These are phyloP conservation scores for Cucurbita maxima DNA, from an alignment of 306 rosid genomes.

Conservation along the genomic window DNA sequence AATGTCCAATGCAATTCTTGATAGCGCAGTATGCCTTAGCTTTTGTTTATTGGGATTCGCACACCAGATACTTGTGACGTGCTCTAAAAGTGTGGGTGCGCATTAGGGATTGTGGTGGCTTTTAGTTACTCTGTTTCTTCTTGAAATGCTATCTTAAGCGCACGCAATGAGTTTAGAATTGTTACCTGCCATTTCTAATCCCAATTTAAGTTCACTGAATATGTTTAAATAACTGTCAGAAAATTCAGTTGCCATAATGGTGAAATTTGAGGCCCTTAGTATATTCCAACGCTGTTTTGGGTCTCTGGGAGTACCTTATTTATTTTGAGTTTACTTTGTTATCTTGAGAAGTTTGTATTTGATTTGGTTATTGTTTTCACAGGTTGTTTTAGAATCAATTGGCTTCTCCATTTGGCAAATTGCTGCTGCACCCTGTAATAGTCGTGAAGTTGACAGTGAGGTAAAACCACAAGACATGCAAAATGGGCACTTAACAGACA, in stretches of 20 bases:
- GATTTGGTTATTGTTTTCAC: neutral
- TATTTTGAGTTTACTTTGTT: neutral
- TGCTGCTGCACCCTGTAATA: constrained; percentile 35
- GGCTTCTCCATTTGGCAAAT: constrained; percentile 86
- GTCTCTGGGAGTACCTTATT: neutral
- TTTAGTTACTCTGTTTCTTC: neutral
- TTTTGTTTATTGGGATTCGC: neutral
- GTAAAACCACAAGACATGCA: constrained; percentile 6
- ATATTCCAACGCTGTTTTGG: neutral
- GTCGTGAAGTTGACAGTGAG: constrained; percentile 5
- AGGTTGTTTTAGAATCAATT: constrained; percentile 52
- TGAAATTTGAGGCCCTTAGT: neutral
- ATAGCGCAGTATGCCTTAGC: neutral
- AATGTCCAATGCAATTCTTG: neutral
- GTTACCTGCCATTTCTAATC: neutral
- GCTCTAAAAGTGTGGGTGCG: neutral
- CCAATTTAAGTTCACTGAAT: neutral
- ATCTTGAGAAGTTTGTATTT: neutral
- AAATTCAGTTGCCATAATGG: neutral
- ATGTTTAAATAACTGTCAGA: too few relatives aligned
- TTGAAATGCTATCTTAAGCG: neutral
- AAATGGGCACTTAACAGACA: constrained; percentile 29
- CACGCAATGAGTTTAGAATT: neutral
- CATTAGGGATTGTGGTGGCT: neutral
- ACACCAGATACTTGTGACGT: neutral